Evolutionary conservation across 2,329 filamentous ascomycete species (phyloP).

Genomic region (Dryadomyces sulphureus): DNA sequence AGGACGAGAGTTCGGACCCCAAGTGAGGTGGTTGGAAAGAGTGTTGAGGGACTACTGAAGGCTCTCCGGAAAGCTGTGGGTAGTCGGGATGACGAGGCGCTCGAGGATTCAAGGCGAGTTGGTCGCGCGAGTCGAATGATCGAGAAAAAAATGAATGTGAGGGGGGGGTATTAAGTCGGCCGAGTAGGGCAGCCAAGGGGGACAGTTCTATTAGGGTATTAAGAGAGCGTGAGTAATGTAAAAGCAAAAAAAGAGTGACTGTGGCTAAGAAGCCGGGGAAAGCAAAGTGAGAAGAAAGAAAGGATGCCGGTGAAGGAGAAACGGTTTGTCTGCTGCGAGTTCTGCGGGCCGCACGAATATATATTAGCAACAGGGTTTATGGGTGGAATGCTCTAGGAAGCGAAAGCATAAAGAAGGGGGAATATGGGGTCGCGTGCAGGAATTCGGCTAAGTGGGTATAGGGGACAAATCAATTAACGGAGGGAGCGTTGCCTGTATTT

Average conservation of each 20-base stretch:
- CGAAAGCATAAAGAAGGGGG: not conserved
- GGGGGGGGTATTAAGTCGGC: constrained; percentile 9
- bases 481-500: not conserved
- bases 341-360: constrained; percentile 19
- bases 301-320: constrained; percentile 12
- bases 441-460: not conserved
- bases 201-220: constrained; percentile 43
- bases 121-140: constrained; percentile 1
- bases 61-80: constrained; percentile 30
- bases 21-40: too few relatives aligned
- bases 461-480: not conserved
- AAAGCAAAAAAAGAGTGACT: constrained; percentile 38
- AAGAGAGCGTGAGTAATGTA: constrained; percentile 37
- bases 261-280: constrained; percentile 33
- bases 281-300: constrained; percentile 14
- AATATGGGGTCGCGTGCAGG: not conserved
- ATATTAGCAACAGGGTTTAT: constrained; percentile 10
- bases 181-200: too few relatives aligned
- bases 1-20: too few relatives aligned
- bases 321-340: constrained; percentile 22
- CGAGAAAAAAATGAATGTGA: constrained; percentile 14
- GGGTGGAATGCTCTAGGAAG: not conserved
- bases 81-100: not conserved
- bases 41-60: constrained; percentile 19
- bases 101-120: constrained; percentile 1